These are phyloP conservation scores for Wickerhamiella slavikovae DNA, from an alignment of 805 yeast genomes.

Conservation along the genomic window DNA sequence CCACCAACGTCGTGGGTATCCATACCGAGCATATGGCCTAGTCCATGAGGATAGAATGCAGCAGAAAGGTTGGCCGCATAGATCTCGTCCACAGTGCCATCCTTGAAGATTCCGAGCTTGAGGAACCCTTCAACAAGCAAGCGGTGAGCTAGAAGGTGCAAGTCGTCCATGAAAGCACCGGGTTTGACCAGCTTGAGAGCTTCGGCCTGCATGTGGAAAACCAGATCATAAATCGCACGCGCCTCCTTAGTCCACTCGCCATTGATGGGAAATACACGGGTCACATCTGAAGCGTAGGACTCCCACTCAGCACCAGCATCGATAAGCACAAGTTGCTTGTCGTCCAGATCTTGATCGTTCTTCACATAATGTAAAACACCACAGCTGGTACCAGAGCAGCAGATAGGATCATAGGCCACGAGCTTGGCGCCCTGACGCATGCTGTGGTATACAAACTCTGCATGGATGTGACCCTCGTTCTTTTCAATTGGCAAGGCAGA, in stretches of 20 bases:
- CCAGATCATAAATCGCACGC: conserved; percentile 58
- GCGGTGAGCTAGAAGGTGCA: conserved; percentile 63
- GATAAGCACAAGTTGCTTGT: conserved; percentile 48
- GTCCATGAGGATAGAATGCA: conserved; percentile 83
- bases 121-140: conserved; percentile 53
- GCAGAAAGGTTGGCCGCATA: conserved; percentile 49
- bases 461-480: conserved; percentile 83
- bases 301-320: conserved; percentile 98
- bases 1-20: conserved; percentile 97
- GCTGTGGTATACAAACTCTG: conserved; percentile 86
- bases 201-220: conserved; percentile 57
- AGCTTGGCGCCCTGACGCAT: conserved; percentile 81
- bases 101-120: conserved; percentile 53
- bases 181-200: conserved; percentile 61
- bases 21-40: conserved; percentile 85
- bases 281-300: conserved; percentile 81
- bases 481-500: conserved; percentile 70
- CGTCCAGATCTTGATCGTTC: conserved; percentile 44
- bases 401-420: conserved; percentile 84
- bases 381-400: conserved; percentile 83
- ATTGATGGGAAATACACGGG: conserved; percentile 80
- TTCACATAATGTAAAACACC: conserved; percentile 79
- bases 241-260: conserved; percentile 87
- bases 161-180: conserved; percentile 68
- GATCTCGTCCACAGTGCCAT: conserved; percentile 39